Percentiles rank a stretch among this genome's conserved stretches.
These are phyloP conservation scores for Aspergillus panamensis DNA, from an alignment of 495 filamentous ascomycete species.

Conservation along the genomic window DNA sequence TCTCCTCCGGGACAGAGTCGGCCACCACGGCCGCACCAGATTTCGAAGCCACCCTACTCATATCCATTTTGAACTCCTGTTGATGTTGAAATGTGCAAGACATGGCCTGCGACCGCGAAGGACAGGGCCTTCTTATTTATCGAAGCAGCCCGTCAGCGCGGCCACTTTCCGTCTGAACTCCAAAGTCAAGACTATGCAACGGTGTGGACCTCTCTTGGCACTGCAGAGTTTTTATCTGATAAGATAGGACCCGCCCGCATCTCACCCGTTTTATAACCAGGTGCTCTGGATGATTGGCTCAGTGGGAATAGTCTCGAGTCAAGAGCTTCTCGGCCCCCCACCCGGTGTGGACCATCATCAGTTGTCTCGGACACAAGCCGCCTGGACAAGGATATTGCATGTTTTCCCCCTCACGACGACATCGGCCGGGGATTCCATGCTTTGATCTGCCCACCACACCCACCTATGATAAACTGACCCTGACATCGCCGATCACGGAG, in stretches of 20 bases:
- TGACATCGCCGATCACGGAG: too few species aligned
- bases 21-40: not conserved
- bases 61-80: not conserved
- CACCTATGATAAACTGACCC: too few species aligned
- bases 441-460: too few species aligned
- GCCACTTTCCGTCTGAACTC: not conserved
- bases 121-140: not conserved
- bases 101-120: not conserved
- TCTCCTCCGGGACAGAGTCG: not conserved
- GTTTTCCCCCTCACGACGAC: too few species aligned
- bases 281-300: not conserved
- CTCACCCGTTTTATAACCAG: not conserved
- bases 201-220: not conserved
- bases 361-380: not conserved
- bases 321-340: too few species aligned
- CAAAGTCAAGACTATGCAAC: not conserved
- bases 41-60: not conserved
- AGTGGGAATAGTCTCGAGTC: not conserved
- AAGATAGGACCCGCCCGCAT: not conserved
- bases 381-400: too few species aligned
- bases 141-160: not conserved
- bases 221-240: not conserved
- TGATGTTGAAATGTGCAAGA: not conserved
- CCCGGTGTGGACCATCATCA: not conserved
- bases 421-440: too few species aligned